phyloP scores from a whole-genome alignment of 2,329 filamentous ascomycete genomes.

The Diaporthe sp. region DNA sequence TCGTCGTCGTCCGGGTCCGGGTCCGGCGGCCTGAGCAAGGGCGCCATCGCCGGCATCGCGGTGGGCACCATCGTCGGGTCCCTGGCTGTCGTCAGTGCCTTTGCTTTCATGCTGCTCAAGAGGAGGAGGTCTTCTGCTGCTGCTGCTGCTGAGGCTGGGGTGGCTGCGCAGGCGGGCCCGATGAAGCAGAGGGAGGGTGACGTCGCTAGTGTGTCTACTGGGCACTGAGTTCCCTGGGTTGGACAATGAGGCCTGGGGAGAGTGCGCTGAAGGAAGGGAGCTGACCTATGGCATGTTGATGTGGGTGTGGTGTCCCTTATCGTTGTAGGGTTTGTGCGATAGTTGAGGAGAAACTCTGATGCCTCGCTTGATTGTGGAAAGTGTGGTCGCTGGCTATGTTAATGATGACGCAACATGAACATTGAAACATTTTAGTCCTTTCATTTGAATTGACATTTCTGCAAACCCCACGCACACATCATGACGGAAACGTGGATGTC shows the following conservation, averaged over 20 bases:
- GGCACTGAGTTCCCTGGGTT: not conserved
- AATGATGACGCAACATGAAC: not conserved
- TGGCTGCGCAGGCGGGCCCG: not conserved
- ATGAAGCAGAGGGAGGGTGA: constrained; percentile 19
- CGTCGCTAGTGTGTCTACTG: constrained; percentile 30
- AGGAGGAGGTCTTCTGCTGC: constrained; percentile 28
- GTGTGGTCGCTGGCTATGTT: not conserved
- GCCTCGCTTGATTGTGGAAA: not conserved
- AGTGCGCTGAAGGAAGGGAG: not conserved
- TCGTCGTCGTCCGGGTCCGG: constrained; percentile 31
- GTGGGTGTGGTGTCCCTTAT: no score
- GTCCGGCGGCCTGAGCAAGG: constrained; percentile 48
- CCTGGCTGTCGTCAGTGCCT: constrained; percentile 47
- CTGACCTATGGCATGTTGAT: not conserved
- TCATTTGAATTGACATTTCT: not conserved
- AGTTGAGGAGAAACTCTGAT: not conserved
- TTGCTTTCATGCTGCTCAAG: constrained; percentile 49
- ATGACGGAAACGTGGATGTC: not conserved
- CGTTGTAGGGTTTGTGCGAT: no score
- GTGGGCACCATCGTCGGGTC: constrained; percentile 53
- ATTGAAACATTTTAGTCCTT: not conserved
- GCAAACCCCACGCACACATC: no score
- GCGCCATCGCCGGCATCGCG: constrained; percentile 55
- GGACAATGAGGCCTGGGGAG: not conserved
- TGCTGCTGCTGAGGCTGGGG: not conserved